Evolutionary conservation across 2,329 filamentous ascomycete genomes (phyloP).

Genomic region (Aureobasidium namibiae): DNA sequence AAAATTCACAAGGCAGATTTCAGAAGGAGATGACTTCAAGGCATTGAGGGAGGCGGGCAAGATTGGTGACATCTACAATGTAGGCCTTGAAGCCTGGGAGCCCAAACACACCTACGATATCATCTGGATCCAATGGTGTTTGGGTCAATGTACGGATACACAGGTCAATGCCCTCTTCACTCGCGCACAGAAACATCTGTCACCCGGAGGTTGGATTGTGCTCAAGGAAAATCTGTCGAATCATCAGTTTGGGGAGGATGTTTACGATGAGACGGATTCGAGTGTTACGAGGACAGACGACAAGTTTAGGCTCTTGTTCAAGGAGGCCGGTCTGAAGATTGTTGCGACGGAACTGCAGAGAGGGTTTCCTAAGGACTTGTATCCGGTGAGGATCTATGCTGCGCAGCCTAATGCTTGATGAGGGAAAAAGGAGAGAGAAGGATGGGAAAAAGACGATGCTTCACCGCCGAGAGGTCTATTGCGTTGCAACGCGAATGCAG

Average conservation of each 20-base stretch:
- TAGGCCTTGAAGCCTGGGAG: constrained; percentile 68
- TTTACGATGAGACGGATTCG: constrained; percentile 68
- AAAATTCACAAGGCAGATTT: constrained; percentile 65
- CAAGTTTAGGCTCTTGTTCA: constrained; percentile 64
- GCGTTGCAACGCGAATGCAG: too few relatives aligned
- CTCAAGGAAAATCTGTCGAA: constrained; percentile 74
- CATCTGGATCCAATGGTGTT: constrained; percentile 87
- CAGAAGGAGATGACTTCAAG: constrained; percentile 25
- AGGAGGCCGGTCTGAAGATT: constrained; percentile 59
- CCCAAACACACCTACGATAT: constrained; percentile 57
- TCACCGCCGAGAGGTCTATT: background rate
- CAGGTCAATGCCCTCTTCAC: constrained; percentile 61
- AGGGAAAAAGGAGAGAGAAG: background rate
- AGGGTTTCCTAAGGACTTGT: constrained; percentile 60
- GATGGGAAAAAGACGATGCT: background rate
- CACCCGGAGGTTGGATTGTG: constrained; percentile 50
- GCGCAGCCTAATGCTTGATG: constrained; percentile 44
- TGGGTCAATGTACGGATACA: constrained; percentile 69
- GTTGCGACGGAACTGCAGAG: constrained; percentile 63
- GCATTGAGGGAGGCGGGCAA: constrained; percentile 35
- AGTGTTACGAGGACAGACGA: constrained; percentile 68
- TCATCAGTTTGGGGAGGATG: constrained; percentile 46
- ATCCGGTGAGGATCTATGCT: constrained; percentile 72
- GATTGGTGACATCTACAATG: constrained; percentile 58
- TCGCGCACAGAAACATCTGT: constrained; percentile 38